These are phyloP conservation scores for Blastocystis sp. DNA, from an alignment of 352 stramenopile genomes.

Conservation along the genomic window DNA sequence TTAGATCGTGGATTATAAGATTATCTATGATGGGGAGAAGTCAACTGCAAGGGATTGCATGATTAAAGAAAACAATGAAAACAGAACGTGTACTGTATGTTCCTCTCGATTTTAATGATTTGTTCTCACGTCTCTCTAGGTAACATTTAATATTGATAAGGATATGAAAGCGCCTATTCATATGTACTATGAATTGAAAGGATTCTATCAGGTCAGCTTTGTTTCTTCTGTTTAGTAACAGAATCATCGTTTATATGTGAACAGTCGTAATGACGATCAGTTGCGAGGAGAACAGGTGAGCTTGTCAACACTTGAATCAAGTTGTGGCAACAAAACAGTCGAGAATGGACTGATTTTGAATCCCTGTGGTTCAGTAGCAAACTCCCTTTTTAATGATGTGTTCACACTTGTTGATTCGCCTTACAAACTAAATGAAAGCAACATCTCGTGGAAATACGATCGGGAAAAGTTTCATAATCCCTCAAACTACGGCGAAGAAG, in stretches of 20 bases:
- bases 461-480: slow-evolving; percentile 85
- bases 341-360: slow-evolving; percentile 68
- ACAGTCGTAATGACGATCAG: slow-evolving; percentile 78
- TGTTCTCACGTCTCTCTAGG: slow-evolving; percentile 69
- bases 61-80: slow-evolving; percentile 70
- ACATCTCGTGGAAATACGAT: slow-evolving; percentile 81
- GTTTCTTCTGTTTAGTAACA: neutral
- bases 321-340: slow-evolving; percentile 54
- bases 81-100: slow-evolving; percentile 67
- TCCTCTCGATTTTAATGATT: slow-evolving; percentile 51
- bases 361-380: slow-evolving; percentile 78
- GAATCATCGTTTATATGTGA: slow-evolving; percentile 81
- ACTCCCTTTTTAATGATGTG: slow-evolving; percentile 76
- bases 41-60: slow-evolving; percentile 71
- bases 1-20: slow-evolving; percentile 79
- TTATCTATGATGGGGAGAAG: slow-evolving; percentile 77
- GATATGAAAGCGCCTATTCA: slow-evolving; percentile 80
- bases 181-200: slow-evolving; percentile 82
- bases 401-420: neutral
- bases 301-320: neutral
- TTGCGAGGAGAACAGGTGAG: slow-evolving; percentile 72
- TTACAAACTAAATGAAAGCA: slow-evolving; percentile 73
- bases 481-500: slow-evolving; percentile 67
- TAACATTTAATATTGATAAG: slow-evolving; percentile 77
- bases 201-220: slow-evolving; percentile 74